phyloP scores from a whole-genome alignment of 768 basidiomycete species.

The Galerina sulciceps region DNA sequence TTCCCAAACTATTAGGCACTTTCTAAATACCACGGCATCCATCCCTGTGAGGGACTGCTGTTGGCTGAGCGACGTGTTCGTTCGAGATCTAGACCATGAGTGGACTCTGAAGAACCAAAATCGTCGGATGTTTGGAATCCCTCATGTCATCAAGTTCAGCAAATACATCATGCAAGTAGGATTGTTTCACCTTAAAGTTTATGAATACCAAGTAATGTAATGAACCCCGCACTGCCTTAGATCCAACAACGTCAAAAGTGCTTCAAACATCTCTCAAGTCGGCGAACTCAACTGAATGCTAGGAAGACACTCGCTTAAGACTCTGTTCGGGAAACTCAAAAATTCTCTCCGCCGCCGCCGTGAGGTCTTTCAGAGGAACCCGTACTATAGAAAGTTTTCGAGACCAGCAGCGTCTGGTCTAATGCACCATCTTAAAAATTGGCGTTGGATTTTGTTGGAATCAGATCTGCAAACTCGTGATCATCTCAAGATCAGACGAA shows the following conservation, averaged over 20 bases:
- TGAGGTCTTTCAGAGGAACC: too few relatives aligned
- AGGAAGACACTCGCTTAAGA: too few relatives aligned
- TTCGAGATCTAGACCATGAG: slow-evolving; percentile 81
- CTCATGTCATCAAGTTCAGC: slow-evolving; percentile 94
- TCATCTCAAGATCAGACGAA: too few relatives aligned
- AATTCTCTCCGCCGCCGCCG: too few relatives aligned
- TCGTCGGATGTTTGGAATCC: slow-evolving; percentile 79
- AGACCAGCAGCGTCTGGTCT: too few relatives aligned
- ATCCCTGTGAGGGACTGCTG: slow-evolving; percentile 86
- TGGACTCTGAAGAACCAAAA: slow-evolving; percentile 81
- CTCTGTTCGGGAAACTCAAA: too few relatives aligned
- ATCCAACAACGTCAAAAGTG: slow-evolving; percentile 90
- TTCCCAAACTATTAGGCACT: slow-evolving; percentile 87
- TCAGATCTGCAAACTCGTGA: too few relatives aligned
- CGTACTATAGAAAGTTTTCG: too few relatives aligned
- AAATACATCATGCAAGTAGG: slow-evolving; percentile 93
- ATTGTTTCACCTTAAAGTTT: not conserved
- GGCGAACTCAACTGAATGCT: slow-evolving; percentile 87
- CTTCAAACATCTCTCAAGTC: slow-evolving; percentile 92
- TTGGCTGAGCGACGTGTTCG: slow-evolving; percentile 92
- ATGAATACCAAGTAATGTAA: not conserved
- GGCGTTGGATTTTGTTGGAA: too few relatives aligned
- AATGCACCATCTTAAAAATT: too few relatives aligned
- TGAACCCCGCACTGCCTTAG: slow-evolving; percentile 31
- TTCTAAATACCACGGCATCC: slow-evolving; percentile 90